These are phyloP conservation scores for Tremella fuciformis DNA, from an alignment of 768 basidiomycete genomes.

Conservation along the genomic window DNA sequence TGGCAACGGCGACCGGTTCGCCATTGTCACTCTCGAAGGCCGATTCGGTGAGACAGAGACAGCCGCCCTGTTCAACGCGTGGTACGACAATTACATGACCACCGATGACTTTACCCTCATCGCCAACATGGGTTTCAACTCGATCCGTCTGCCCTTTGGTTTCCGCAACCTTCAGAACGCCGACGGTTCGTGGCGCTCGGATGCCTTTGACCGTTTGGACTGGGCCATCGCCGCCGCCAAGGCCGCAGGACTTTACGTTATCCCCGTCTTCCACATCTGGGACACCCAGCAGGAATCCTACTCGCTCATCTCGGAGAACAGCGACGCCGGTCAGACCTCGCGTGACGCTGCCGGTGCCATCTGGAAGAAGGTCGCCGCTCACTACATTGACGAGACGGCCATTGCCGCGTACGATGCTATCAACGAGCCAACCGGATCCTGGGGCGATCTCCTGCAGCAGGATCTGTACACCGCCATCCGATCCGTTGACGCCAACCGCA, in stretches of 20 bases:
- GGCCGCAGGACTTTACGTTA: conserved; percentile 34
- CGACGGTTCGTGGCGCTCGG: conserved; percentile 35
- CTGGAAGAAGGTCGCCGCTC: conserved; percentile 40
- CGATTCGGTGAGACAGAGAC: conserved; percentile 40
- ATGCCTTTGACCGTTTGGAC: conserved; percentile 34
- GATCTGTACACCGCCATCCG: conserved; percentile 45
- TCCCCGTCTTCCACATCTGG: conserved; percentile 47
- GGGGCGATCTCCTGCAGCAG: conserved; percentile 35
- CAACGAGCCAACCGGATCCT: conserved; percentile 47
- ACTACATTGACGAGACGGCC: conserved; percentile 36
- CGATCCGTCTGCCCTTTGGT: conserved; percentile 37
- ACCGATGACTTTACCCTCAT: conserved; percentile 38
- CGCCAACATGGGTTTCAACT: conserved; percentile 36
- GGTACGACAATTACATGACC: conserved; percentile 42
- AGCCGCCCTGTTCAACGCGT: conserved; percentile 30
- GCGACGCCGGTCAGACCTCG: conserved; percentile 23
- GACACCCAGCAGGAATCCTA: conserved; percentile 35
- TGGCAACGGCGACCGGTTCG: conserved; percentile 39
- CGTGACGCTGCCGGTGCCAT: conserved; percentile 31
- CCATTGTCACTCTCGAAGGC: conserved; percentile 31
- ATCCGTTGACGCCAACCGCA: conserved; percentile 36
- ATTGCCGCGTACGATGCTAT: conserved; percentile 43
- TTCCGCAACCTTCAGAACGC: conserved; percentile 34
- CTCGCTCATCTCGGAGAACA: conserved; percentile 41
- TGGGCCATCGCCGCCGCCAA: conserved; percentile 46